Base-by-base conservation (phyloP, 306 rosid genomes). In the Casuarina cunninghamiana region DNA sequence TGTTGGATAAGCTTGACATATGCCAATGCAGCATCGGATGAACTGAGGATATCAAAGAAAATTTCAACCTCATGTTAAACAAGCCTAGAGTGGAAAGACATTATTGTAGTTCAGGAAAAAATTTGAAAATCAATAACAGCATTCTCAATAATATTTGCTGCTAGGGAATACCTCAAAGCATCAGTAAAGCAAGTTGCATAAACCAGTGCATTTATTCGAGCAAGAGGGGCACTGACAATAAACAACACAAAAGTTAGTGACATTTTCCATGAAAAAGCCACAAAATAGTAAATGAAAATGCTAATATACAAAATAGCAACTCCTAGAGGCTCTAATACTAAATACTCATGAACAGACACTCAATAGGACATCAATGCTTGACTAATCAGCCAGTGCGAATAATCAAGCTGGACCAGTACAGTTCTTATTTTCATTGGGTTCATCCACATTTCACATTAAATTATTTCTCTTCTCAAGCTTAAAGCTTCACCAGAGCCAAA, bases 141-240 rank as follows among this genome's bases (percentile, higher is more conserved):
- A 80, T 32, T 69, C 77, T 80, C 66, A 60, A 54, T 66, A 72
- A 77, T 46, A 73, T 45, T 53, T 85, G 84, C 60, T 60, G 71
- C 48, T 60, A 65, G 78, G 72, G 77, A 76, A 75, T 92, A 95
- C 97, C 98, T 95, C 79, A 97, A 89, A 55, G 92, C 87, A 83
- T 95, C 98, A 75, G 97, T 90, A 89, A 90, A 95, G 84, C 97
- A 92, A 61, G 97, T 92, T 77, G 97, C 95, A 85, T 95, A 93
- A 77, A 92, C 88, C 69, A 92, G 82, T 0, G 91, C 97, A 85
- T 95, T 91, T 80, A 91, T 85, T 81, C 90, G 93, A 26, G 97
- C 84, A 66, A 92, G 96, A 6, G 97, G 93, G 70, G 97, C 67
- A 72, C 98, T 95, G 78, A 73, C 39, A 74, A 69, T 77, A 82